Conservation (phyloP, 495 filamentous ascomycete genomes). For the Glarea lozoyensis region DNA sequence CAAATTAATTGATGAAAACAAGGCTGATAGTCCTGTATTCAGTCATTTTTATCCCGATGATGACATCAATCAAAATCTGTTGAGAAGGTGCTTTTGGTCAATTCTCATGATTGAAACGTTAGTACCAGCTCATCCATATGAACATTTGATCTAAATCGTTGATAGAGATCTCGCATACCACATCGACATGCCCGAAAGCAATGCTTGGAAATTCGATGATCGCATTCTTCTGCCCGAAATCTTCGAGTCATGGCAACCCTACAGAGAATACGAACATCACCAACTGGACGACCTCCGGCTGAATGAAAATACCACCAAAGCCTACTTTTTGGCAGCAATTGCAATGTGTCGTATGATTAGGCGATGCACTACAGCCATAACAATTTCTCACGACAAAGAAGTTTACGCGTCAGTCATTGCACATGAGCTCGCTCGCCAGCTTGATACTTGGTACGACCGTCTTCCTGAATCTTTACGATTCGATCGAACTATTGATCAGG, state of each 20-base stretch:
- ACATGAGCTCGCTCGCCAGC: constrained; percentile 7
- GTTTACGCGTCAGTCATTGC: constrained; percentile 7
- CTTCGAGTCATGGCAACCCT: constrained; percentile 5
- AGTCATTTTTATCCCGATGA: constrained; percentile 4
- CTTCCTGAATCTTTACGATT: constrained; percentile 8
- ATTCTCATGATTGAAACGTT: constrained; percentile 12
- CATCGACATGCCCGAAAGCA: constrained; percentile 15
- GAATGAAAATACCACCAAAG: not conserved
- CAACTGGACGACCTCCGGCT: not conserved
- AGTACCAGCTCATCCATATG: too few species aligned
- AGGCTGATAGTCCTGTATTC: not conserved
- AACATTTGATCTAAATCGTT: too few species aligned
- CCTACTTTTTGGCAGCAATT: constrained; percentile 12
- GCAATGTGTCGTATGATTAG: constrained; percentile 10
- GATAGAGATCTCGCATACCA: constrained; percentile 11
- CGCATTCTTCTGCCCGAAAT: constrained; percentile 10
- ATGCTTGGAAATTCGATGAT: constrained; percentile 14
- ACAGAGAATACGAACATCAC: constrained; percentile 1
- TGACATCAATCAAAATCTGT: constrained; percentile 1
- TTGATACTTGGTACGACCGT: constrained; percentile 10
- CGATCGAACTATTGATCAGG: constrained; percentile 1
- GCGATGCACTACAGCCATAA: constrained; percentile 10
- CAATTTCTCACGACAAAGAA: constrained; percentile 4
- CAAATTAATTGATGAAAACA: not conserved
- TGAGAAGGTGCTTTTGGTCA: constrained; percentile 10